Evolutionary conservation across 495 filamentous ascomycete species (phyloP), one percentile per base, ranked within the genome.

Genomic region (Astrocystis sublimbata): DNA sequence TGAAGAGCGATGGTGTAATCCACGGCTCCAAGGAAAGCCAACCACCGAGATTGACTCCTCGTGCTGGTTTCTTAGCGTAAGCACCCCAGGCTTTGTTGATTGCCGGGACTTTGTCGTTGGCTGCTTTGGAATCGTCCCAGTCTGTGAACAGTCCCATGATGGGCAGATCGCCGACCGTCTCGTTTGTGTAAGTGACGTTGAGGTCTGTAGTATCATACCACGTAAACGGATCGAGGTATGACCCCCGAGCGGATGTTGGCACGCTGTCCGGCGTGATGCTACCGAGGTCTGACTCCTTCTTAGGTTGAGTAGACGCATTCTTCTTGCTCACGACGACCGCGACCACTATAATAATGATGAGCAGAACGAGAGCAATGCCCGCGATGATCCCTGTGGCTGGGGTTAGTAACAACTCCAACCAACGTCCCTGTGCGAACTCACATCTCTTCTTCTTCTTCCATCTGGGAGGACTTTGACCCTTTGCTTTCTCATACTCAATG

Each of bases 1-100:
- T 74, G 70, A 99, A 99, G 30, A 97, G 80, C 2, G 92, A 96
- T 0, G 96, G 96, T 15, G 89, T 92, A 69, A 99, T 97, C 68
- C 96, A 97, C 0, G 96, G 96, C 65, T 99, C 96, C 7, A 99
- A 77, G 0, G 88, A 89, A 3, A 99, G 83, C 96, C 94, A 99
- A 28, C 96, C 96, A 36, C 96, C 94, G 4, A 98, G 66, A 71
- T 97, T 99, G 23, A 98, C 89, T 2, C 96, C 96, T 1, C 93
- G 85, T 26, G 94, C 91, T 5, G 92, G 92, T 49, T 77, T 84
- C 3, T 82, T 84, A 1, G 89, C 85, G 69, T 98, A 99, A n/a
- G 85, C 78, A 52, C 83, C 83, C 83, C 88, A 92, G 6, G 74
- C 63, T 62, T 94, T 78, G 58, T 92, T 84, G 12, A 99, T 79